Evolutionary conservation across 2,329 filamentous ascomycete species (phyloP).

Genomic region (Aspergillus sp.): DNA sequence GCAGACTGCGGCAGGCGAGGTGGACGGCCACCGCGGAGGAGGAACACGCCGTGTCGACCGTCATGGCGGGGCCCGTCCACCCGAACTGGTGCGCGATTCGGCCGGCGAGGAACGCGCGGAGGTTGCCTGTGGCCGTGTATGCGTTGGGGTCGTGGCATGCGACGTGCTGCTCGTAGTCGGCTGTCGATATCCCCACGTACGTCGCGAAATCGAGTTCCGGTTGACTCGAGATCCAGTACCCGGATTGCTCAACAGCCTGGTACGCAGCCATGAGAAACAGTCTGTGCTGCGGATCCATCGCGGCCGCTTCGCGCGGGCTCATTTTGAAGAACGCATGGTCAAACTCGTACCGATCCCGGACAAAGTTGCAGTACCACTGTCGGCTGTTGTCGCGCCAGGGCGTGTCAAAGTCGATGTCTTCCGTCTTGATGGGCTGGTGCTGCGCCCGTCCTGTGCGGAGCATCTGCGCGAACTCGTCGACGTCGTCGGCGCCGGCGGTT

Average conservation of each 20-base stretch:
- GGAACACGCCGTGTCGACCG: slow-evolving; percentile 50
- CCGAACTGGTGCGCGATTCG: slow-evolving; percentile 51
- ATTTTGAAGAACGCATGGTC: slow-evolving; percentile 40
- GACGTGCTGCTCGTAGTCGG: slow-evolving; percentile 37
- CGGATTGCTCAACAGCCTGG: slow-evolving; percentile 38
- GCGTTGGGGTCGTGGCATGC: slow-evolving; percentile 35
- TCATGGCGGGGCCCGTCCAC: slow-evolving; percentile 43
- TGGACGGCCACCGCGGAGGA: slow-evolving; percentile 44
- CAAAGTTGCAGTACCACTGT: slow-evolving; percentile 23
- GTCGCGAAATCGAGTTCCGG: neutral
- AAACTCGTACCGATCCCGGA: slow-evolving; percentile 27
- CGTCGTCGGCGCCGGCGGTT: slow-evolving; percentile 37
- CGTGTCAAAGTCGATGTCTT: slow-evolving; percentile 8
- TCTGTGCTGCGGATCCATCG: slow-evolving; percentile 39
- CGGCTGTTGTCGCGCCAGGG: neutral
- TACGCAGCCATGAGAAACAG: slow-evolving; percentile 35
- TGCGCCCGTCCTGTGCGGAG: slow-evolving; percentile 33
- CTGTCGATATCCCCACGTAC: slow-evolving; percentile 27
- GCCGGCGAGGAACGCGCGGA: slow-evolving; percentile 22
- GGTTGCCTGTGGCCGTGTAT: slow-evolving; percentile 28
- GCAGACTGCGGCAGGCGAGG: slow-evolving; percentile 28
- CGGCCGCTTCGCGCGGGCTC: slow-evolving; percentile 29
- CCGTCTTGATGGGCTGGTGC: slow-evolving; percentile 26
- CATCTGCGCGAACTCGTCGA: slow-evolving; percentile 39
- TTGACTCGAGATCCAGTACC: no score